Conservation (phyloP, 2,329 filamentous ascomycete species). For the Clonostachys sp. region DNA sequence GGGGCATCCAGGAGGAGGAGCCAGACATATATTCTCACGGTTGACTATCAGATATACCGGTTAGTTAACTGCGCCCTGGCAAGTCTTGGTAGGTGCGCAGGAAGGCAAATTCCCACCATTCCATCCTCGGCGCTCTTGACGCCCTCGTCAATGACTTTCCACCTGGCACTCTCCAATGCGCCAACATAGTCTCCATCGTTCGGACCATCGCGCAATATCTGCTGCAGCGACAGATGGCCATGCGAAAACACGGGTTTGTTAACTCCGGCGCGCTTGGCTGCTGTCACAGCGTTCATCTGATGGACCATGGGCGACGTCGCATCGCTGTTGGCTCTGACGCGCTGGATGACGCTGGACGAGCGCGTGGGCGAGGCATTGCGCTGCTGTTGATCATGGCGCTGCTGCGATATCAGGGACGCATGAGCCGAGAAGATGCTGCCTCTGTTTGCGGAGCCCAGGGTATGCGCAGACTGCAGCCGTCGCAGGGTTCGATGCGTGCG, state of each 20-base stretch:
- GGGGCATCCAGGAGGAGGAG: constrained; percentile 86
- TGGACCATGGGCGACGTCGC: constrained; percentile 39
- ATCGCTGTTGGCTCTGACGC: constrained; percentile 66
- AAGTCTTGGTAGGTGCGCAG: too few relatives aligned
- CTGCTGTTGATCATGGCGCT: constrained; percentile 45
- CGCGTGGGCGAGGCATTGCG: constrained; percentile 27
- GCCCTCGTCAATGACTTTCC: constrained; percentile 71
- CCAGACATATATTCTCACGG: constrained; percentile 93
- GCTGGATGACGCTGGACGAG: constrained; percentile 3
- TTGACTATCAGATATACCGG: constrained; percentile 55
- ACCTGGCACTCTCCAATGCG: constrained; percentile 65
- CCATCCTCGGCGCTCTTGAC: constrained; percentile 75
- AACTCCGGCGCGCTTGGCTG: constrained; percentile 30
- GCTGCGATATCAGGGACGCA: constrained; percentile 56
- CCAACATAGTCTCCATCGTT: constrained; percentile 63
- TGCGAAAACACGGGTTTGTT: constrained; percentile 43
- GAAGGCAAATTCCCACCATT: constrained; percentile 54
- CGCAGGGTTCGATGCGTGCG: constrained; percentile 64
- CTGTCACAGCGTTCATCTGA: constrained; percentile 26
- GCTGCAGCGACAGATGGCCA: constrained; percentile 61
- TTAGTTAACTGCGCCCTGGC: too few relatives aligned
- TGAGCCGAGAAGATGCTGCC: constrained; percentile 25
- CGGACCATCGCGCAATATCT: constrained; percentile 76
- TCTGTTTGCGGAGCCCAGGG: constrained; percentile 39
- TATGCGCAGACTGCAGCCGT: constrained; percentile 72